phyloP scores from a whole-genome alignment of 805 yeast genomes.

The Candida yuanshanica region DNA sequence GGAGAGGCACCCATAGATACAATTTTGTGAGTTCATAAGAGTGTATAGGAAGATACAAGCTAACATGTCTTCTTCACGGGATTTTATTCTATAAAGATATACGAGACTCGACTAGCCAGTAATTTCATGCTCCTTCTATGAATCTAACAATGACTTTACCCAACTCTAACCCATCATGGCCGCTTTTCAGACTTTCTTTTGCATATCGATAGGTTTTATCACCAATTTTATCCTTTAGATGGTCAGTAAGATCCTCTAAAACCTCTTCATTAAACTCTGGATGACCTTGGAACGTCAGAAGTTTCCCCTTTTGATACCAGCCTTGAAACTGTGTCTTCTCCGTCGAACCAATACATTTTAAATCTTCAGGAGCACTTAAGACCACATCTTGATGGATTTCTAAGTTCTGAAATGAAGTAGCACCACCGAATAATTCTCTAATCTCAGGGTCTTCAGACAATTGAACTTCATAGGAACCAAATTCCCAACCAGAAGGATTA shows the following conservation, averaged over 20 bases:
- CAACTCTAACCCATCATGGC: slow-evolving; percentile 9
- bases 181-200: neutral
- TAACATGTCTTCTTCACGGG: no score
- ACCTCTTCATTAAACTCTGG: slow-evolving; percentile 59
- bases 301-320: slow-evolving; percentile 41
- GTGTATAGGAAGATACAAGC: no score
- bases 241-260: slow-evolving; percentile 13
- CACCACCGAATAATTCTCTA: slow-evolving; percentile 18
- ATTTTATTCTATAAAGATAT: no score
- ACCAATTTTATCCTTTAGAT: slow-evolving; percentile 1
- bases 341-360: slow-evolving; percentile 45
- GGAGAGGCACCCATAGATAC: no score
- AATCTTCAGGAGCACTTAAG: slow-evolving; percentile 32
- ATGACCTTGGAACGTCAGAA: slow-evolving; percentile 82
- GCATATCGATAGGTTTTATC: neutral
- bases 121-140: no score
- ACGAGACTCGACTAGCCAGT: no score
- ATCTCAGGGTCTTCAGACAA: slow-evolving; percentile 38
- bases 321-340: slow-evolving; percentile 63
- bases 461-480: slow-evolving; percentile 49
- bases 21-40: no score
- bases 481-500: slow-evolving; percentile 68
- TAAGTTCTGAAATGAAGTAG: slow-evolving; percentile 32
- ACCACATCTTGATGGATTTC: slow-evolving; percentile 61
- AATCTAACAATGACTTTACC: slow-evolving; percentile 12